phyloP scores from a whole-genome alignment of 202 grass and related monocot species.

The Carex arenaria region DNA sequence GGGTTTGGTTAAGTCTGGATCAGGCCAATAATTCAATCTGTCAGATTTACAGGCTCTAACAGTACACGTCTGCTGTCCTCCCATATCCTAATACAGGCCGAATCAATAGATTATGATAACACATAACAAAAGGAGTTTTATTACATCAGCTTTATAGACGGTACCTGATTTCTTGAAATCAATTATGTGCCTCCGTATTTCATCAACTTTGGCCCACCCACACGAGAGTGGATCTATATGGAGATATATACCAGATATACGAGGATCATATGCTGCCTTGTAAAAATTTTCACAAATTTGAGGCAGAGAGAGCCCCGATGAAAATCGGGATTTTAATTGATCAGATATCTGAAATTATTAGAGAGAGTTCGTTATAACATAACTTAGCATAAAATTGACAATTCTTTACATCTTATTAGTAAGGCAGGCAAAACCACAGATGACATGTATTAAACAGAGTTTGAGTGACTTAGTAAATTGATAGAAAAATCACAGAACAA shows the following conservation, averaged over 20 bases:
- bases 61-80: background rate
- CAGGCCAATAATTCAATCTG: background rate
- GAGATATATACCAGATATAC: constrained; percentile 83
- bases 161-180: constrained; percentile 98
- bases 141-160: background rate
- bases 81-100: background rate
- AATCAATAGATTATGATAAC: background rate
- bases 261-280: constrained; percentile 91
- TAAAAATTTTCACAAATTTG: constrained; percentile 90
- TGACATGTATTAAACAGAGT: background rate
- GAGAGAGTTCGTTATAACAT: background rate
- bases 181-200: constrained; percentile 84
- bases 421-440: background rate
- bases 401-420: background rate
- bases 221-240: constrained; percentile 83
- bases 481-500: background rate
- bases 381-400: background rate
- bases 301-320: constrained; percentile 68
- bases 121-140: background rate
- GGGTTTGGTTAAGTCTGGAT: background rate
- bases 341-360: constrained; percentile 61
- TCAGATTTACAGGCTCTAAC: background rate
- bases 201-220: constrained; percentile 93
- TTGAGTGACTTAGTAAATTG: background rate
- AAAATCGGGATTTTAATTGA: constrained; percentile 64